Evolutionary conservation across 106 monocot genomes (phyloP).

Genomic region (Apostasia shenzhenica): DNA sequence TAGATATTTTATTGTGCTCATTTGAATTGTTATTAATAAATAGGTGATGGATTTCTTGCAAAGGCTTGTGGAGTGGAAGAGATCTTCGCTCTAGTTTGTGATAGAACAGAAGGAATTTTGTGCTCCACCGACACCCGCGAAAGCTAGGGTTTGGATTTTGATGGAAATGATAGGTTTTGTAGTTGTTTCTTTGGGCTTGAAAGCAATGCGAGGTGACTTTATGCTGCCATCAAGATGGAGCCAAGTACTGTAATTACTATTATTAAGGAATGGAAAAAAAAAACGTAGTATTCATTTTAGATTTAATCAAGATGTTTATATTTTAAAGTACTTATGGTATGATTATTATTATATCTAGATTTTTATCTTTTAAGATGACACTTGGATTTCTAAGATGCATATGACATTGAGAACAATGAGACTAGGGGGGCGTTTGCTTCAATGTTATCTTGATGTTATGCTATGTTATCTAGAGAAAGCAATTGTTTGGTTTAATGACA

Average conservation of each 20-base stretch:
- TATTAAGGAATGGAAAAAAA: not conserved
- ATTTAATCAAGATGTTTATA: too few relatives aligned
- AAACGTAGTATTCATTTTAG: not conserved
- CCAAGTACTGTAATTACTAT: conserved; percentile 10
- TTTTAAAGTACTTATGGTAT: too few relatives aligned
- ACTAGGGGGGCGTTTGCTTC: too few relatives aligned
- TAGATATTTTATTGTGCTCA: not conserved
- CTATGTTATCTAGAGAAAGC: too few relatives aligned
- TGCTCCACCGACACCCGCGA: not conserved
- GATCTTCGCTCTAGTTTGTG: conserved; percentile 5
- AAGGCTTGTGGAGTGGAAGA: conserved; percentile 48
- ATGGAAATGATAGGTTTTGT: conserved; percentile 4
- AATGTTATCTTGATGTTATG: too few relatives aligned
- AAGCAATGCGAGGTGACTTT: conserved; percentile 11
- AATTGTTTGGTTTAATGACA: too few relatives aligned
- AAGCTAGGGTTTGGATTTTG: conserved; percentile 9
- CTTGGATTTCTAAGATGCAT: too few relatives aligned
- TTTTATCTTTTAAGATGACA: too few relatives aligned
- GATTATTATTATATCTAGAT: too few relatives aligned
- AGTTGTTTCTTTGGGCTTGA: conserved; percentile 7
- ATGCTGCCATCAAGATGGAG: conserved; percentile 6
- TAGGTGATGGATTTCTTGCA: conserved; percentile 53
- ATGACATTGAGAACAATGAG: too few relatives aligned
- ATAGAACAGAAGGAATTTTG: too few relatives aligned
- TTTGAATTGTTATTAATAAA: not conserved